Base-by-base conservation (phyloP, 805 yeast species). In the Suhomyces sp. region DNA sequence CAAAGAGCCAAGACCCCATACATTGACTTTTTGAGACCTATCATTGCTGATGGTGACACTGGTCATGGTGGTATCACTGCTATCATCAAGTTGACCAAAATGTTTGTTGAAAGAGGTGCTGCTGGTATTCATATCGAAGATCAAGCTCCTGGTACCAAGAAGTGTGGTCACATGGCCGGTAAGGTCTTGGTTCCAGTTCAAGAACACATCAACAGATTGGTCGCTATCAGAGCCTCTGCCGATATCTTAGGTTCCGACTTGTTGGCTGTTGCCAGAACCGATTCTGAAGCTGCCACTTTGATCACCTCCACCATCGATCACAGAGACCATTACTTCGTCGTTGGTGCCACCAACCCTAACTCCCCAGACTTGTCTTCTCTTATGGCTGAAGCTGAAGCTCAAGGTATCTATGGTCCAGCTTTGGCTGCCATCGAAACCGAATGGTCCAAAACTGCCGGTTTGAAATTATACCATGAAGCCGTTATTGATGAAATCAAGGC, bases 141-240 rank as follows among this genome's bases (percentile, higher is more conserved):
- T 68, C 98, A 91, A 75, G 96, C 97, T 36, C 96, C 98, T 36
- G 96, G 97, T 54, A 91, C 97, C 53, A 91, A 91, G 68, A 91
- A 91, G 71, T 91, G 98, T 72, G 98, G 98, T 43, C 98, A 91
- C 68, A 91, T 91, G 98, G 97, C 95, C 48, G 98, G 98, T 53
- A 88, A 93, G 67, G 97, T 93, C 35, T 79, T 91, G 50, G 96
- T 91, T 44, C 98, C 98, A 45, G 93, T 88, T 41, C 96, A 88
- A 68, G 98, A 91, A 71, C 98, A 91, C 68, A 86, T 91, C 66
- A 88, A 87, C 71, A 80, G 98, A 63, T 74, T 91, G 60, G 82
- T 88, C 47, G 95, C 97, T 32, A 86, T 91, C 54, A 83, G 98
- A 66, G 88, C 95, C 44, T 80, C 95, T 54, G 96, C 97, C 31